Evolutionary conservation across 2,329 filamentous ascomycete species (phyloP), one percentile per base, ranked within the genome.

Genomic region (Byssochlamys sp.): DNA sequence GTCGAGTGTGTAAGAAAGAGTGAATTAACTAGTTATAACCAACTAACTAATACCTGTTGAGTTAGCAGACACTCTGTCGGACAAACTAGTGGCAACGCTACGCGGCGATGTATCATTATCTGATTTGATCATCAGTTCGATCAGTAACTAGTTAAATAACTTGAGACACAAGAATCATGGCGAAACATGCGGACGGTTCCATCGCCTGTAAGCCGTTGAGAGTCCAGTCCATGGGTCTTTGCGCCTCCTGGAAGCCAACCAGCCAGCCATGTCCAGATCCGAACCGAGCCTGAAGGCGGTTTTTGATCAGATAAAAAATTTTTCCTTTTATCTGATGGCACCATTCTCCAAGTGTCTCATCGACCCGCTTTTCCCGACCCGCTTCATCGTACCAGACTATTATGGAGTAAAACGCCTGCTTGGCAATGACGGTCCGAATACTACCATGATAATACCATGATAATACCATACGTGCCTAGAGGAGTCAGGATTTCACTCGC

Each of bases 231-330:
- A 45, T 9, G n/a, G 39, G 14, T 5, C 39, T 45, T n/a, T 19
- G 19, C 39, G 39, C n/a, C 4, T 9, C 39, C n/a, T 19, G 35
- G 39, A 45, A 7, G 9, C 12, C 39, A 12, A 33, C 31, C 31
- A 12, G 4, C 31, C 14, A 19, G 35, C 14, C 35, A 45, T 19
- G 12, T 45, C 35, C 14, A 19, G n/a, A 45, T 45, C 39, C 39
- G 39, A 7, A 6, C 39, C 19, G 39, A 45, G 1, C 39, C 51
- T n/a, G 52, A 35, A 26, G 10, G 50, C 35, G 11, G 19, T 19
- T 19, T 11, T 24, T 31, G 57, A 63, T 63, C 60, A 60, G 61
- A 63, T 63, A 62, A 63, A 61, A 62, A 56, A 45, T 55, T 55
- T 55, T 26, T 24, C 27, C n/a, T 3, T 10, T 63, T 63, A 63